These are phyloP conservation scores for Takashimella tepidaria DNA, from an alignment of 1,284 basidiomycete species.

Conservation along the genomic window DNA sequence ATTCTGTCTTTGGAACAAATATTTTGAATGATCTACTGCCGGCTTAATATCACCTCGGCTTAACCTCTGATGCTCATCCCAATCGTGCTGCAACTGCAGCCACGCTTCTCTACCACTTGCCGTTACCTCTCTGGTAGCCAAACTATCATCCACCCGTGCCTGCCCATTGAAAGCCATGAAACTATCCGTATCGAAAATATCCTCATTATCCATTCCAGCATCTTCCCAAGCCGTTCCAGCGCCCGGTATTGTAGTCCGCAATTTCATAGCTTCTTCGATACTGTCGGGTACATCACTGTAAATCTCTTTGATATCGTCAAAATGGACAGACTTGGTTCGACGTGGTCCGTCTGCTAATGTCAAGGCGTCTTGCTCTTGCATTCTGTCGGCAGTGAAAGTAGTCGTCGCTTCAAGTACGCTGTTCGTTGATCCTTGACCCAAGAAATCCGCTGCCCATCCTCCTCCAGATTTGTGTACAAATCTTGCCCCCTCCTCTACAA, in stretches of 20 bases:
- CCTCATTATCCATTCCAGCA: slow-evolving; percentile 24
- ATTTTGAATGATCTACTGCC: slow-evolving; percentile 54
- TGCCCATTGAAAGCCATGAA: slow-evolving; percentile 34
- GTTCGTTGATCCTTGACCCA: not conserved
- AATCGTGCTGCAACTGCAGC: slow-evolving; percentile 68
- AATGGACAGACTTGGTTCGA: slow-evolving; percentile 46
- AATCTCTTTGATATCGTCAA: slow-evolving; percentile 21
- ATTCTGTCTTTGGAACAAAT: slow-evolving; percentile 76
- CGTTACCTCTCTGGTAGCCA: not conserved
- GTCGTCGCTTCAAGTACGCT: not conserved
- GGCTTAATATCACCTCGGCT: slow-evolving; percentile 53
- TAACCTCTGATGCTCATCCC: slow-evolving; percentile 68
- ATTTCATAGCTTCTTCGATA: slow-evolving; percentile 50
- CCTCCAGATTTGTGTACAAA: slow-evolving; percentile 36
- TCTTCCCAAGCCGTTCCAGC: slow-evolving; percentile 44
- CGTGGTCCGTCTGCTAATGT: slow-evolving; percentile 19
- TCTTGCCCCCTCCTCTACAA: slow-evolving; percentile 40
- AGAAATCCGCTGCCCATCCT: slow-evolving; percentile 18
- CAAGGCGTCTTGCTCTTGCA: slow-evolving; percentile 22
- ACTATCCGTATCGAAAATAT: slow-evolving; percentile 35
- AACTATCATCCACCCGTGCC: slow-evolving; percentile 6
- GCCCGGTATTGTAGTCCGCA: slow-evolving; percentile 36
- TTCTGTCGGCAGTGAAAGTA: not conserved
- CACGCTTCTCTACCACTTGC: slow-evolving; percentile 46
- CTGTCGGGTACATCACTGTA: slow-evolving; percentile 32